These are phyloP conservation scores for Skeletonema grethae DNA, from an alignment of 108 stramenopile genomes.

Conservation along the genomic window DNA sequence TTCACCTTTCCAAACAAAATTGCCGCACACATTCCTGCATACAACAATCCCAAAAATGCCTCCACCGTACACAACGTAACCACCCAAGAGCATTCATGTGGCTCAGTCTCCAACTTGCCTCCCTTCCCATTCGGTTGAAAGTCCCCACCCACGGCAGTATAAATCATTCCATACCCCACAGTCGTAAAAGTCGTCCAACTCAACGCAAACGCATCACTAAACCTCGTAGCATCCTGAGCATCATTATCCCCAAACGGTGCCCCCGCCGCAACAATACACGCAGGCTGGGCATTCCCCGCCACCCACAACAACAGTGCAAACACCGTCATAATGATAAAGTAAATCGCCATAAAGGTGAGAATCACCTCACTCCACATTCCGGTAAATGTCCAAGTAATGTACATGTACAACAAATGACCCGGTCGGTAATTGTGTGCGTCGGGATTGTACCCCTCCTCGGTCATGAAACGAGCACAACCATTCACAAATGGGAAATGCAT, in stretches of 20 bases:
- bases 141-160: constrained; percentile 59
- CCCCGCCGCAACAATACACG: constrained; percentile 31
- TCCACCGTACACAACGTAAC: constrained; percentile 68
- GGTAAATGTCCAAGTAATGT: constrained; percentile 47
- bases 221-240: constrained; percentile 16
- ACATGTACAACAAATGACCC: constrained; percentile 5
- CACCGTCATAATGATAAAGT: background rate
- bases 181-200: constrained; percentile 84
- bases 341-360: constrained; percentile 28
- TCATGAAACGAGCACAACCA: background rate
- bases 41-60: constrained; percentile 76
- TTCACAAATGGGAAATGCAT: background rate
- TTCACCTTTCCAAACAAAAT: constrained; percentile 83
- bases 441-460: background rate
- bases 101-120: background rate
- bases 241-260: constrained; percentile 30
- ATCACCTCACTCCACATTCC: constrained; percentile 28
- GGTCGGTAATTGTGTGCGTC: constrained; percentile 22
- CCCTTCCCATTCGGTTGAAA: constrained; percentile 10
- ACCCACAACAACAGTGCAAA: constrained; percentile 20
- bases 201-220: constrained; percentile 71
- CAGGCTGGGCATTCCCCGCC: constrained; percentile 21
- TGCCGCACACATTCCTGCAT: constrained; percentile 80
- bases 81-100: constrained; percentile 55
- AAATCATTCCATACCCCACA: constrained; percentile 73